These are phyloP conservation scores for Trapa incisa DNA, from an alignment of 345 rosid species.

Conservation along the genomic window DNA sequence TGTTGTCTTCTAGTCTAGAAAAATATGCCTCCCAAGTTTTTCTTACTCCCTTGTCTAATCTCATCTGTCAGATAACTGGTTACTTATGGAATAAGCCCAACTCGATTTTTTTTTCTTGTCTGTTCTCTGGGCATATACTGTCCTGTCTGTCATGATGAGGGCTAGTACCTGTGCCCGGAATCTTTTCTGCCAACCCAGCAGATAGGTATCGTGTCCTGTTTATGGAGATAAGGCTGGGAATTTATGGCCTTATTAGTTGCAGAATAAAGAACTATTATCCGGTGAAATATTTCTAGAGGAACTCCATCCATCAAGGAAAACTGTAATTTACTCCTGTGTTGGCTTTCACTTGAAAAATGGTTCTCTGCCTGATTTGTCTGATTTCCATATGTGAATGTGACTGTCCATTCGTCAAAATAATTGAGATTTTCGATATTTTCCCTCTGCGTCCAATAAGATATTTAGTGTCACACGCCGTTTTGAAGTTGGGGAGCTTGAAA, in stretches of 20 bases:
- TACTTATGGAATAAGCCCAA: background rate
- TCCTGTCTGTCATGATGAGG: slow-evolving; percentile 22
- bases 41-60: background rate
- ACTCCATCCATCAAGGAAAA: background rate
- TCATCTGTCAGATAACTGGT: background rate
- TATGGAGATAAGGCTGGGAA: slow-evolving; percentile 7
- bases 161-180: slow-evolving; percentile 20
- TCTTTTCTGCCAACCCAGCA: slow-evolving; percentile 16
- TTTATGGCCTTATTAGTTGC: slow-evolving; percentile 1
- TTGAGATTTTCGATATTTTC: background rate
- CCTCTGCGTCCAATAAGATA: background rate
- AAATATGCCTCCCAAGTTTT: background rate
- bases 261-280: background rate
- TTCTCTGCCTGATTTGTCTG: background rate
- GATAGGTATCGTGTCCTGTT: slow-evolving; percentile 14
- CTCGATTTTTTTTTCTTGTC: slow-evolving; percentile 8
- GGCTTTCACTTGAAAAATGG: background rate
- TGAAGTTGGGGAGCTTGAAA: background rate
- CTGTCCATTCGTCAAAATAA: background rate
- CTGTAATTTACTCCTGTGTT: background rate
- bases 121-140: slow-evolving; percentile 17
- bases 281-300: background rate
- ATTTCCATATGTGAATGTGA: background rate
- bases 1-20: background rate
- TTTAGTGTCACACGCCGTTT: background rate